These are phyloP conservation scores for Gigaspora rosea DNA, from an alignment of 192 early-diverging fungal genomes.

Conservation along the genomic window DNA sequence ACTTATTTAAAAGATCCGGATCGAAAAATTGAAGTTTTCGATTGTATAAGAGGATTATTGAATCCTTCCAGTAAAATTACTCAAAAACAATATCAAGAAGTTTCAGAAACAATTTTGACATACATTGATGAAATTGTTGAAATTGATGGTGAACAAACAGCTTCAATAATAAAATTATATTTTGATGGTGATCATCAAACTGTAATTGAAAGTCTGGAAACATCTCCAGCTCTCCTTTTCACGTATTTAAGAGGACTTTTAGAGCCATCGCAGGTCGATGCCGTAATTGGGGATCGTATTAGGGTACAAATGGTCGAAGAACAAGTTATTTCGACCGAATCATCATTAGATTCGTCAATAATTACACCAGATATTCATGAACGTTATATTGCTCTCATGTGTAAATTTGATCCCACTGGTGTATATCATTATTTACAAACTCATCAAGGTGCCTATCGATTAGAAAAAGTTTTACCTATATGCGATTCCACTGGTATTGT, in stretches of 20 bases:
- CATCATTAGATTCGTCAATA: conserved; percentile 22
- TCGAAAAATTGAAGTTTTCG: conserved; percentile 49
- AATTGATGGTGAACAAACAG: conserved; percentile 59
- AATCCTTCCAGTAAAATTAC: conserved; percentile 40
- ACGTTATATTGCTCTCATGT: conserved; percentile 59
- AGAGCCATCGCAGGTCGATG: conserved; percentile 40
- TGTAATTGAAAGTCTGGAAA: conserved; percentile 45
- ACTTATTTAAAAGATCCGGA: conserved; percentile 59
- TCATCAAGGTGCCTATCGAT: conserved; percentile 47
- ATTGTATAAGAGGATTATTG: conserved; percentile 52
- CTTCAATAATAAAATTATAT: conserved; percentile 51
- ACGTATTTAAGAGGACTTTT: conserved; percentile 58
- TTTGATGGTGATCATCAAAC: conserved; percentile 56
- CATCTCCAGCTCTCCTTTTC: conserved; percentile 50
- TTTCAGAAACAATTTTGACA: conserved; percentile 49
- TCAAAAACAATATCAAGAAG: conserved; percentile 49
- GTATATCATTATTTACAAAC: conserved; percentile 61
- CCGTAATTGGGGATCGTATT: background rate
- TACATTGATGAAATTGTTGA: conserved; percentile 61
- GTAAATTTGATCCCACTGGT: conserved; percentile 61
- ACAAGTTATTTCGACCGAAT: conserved; percentile 13
- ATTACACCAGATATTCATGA: conserved; percentile 53
- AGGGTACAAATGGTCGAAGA: conserved; percentile 26
- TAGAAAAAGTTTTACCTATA: conserved; percentile 46
- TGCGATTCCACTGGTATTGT: conserved; percentile 56